A percentile compares a stretch with the other conserved stretches of the same genome.
Conservation (phyloP, 306 rosid species). For the Prinsepia uniflora region DNA sequence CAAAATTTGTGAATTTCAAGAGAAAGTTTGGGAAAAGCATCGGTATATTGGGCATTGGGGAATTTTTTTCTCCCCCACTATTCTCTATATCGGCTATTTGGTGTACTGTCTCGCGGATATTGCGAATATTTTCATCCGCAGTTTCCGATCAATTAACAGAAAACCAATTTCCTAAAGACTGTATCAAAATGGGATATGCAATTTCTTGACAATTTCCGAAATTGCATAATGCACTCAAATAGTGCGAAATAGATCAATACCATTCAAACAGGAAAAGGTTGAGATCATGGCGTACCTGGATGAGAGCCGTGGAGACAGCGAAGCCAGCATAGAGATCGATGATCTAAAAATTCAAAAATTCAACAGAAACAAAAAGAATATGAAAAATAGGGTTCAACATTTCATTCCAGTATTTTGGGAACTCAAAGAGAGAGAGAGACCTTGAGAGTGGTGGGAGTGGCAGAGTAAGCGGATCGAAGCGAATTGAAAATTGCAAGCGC, state of each 20-base stretch:
- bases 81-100: too few relatives aligned
- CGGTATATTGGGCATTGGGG: too few relatives aligned
- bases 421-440: slow-evolving; percentile 24
- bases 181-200: not conserved
- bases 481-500: slow-evolving; percentile 61
- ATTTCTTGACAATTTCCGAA: not conserved
- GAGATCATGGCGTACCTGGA: slow-evolving; percentile 52
- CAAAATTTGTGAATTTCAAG: too few relatives aligned
- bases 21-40: too few relatives aligned
- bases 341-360: slow-evolving; percentile 38
- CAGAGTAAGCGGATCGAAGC: slow-evolving; percentile 74
- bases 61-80: too few relatives aligned
- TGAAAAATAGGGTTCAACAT: slow-evolving; percentile 13
- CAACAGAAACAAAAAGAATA: not conserved
- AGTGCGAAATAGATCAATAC: not conserved
- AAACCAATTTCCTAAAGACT: not conserved
- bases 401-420: not conserved
- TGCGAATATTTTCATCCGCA: too few relatives aligned
- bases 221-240: not conserved
- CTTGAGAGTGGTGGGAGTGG: slow-evolving; percentile 75
- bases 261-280: too few relatives aligned
- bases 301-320: slow-evolving; percentile 69
- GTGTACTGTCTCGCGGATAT: too few relatives aligned
- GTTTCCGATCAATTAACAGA: not conserved
- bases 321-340: slow-evolving; percentile 78